A percentile compares a stretch with the other conserved stretches of the same genome.
These are phyloP conservation scores for Zymoseptoria crescenta DNA, from an alignment of 2,329 filamentous ascomycete species.

Conservation along the genomic window DNA sequence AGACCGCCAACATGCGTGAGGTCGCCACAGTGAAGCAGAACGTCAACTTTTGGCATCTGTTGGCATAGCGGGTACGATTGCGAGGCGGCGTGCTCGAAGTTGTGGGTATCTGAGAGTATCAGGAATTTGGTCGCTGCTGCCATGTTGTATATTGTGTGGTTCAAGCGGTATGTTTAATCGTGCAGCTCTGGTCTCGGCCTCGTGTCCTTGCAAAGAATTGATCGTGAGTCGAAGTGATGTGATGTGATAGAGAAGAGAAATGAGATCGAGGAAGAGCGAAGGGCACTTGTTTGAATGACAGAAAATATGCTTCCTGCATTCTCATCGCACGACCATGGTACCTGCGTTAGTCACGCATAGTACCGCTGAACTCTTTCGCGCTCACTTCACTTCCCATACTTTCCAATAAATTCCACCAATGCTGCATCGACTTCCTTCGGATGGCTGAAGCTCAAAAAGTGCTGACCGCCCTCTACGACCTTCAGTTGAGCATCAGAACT, in stretches of 20 bases:
- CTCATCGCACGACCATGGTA: not conserved
- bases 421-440: constrained; percentile 38
- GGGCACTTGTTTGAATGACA: too few relatives aligned
- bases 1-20: constrained; percentile 29
- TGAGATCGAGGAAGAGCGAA: too few relatives aligned
- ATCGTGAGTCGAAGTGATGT: too few relatives aligned
- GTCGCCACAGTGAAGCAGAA: constrained; percentile 36
- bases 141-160: not conserved
- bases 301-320: not conserved
- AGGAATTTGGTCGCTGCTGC: constrained; percentile 8
- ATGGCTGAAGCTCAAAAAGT: constrained; percentile 44
- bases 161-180: not conserved
- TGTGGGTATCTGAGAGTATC: constrained; percentile 24
- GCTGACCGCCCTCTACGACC: constrained; percentile 40
- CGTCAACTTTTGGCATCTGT: constrained; percentile 22
- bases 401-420: constrained; percentile 27
- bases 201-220: too few relatives aligned
- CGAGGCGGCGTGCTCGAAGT: constrained; percentile 8
- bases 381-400: constrained; percentile 15
- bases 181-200: too few relatives aligned
- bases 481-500: constrained; percentile 37
- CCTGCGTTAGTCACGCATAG: not conserved
- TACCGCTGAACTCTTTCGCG: not conserved
- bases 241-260: too few relatives aligned
- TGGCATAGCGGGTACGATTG: constrained; percentile 5